phyloP scores from a whole-genome alignment of 495 filamentous ascomycete species.

The Lineolata rhizophorae region DNA sequence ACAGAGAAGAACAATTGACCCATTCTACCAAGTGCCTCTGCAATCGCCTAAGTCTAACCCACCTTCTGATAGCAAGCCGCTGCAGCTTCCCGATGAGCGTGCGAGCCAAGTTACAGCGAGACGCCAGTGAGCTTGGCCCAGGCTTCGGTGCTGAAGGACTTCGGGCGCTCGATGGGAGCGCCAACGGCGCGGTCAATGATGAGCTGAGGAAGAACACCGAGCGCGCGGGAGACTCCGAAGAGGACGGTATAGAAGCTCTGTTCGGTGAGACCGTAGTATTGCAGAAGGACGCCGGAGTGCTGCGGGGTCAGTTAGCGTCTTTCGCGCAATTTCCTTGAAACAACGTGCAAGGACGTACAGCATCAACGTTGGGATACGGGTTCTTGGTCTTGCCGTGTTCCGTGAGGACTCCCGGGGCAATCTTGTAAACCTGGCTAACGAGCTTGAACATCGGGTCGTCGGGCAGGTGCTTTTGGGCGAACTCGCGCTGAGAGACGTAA shows the following conservation, averaged over 20 bases:
- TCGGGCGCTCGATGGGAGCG: constrained; percentile 67
- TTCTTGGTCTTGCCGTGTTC: constrained; percentile 77
- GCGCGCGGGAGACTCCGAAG: constrained; percentile 92
- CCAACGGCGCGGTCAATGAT: constrained; percentile 98
- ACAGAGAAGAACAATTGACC: too few species aligned
- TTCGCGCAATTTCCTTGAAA: too few species aligned
- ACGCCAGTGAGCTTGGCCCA: constrained; percentile 96
- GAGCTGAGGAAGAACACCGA: constrained; percentile 94
- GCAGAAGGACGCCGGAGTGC: constrained; percentile 96
- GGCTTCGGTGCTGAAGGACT: constrained; percentile 92
- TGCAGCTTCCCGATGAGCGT: too few species aligned
- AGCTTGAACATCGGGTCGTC: constrained; percentile 98
- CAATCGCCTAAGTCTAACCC: too few species aligned
- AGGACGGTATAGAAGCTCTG: constrained; percentile 99
- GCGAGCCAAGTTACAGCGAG: too few species aligned
- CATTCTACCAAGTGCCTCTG: too few species aligned
- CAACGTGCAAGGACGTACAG: too few species aligned
- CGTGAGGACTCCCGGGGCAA: constrained; percentile 87
- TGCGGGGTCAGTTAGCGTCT: too few species aligned
- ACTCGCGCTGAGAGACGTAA: constrained; percentile 91
- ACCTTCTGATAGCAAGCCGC: too few species aligned
- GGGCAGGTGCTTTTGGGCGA: constrained; percentile 78
- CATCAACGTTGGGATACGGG: constrained; percentile 18
- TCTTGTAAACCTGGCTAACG: constrained; percentile 98
- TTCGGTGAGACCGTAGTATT: constrained; percentile 98